Conservation (phyloP, 2,329 filamentous ascomycete species). For the Colletotrichum sojae region DNA sequence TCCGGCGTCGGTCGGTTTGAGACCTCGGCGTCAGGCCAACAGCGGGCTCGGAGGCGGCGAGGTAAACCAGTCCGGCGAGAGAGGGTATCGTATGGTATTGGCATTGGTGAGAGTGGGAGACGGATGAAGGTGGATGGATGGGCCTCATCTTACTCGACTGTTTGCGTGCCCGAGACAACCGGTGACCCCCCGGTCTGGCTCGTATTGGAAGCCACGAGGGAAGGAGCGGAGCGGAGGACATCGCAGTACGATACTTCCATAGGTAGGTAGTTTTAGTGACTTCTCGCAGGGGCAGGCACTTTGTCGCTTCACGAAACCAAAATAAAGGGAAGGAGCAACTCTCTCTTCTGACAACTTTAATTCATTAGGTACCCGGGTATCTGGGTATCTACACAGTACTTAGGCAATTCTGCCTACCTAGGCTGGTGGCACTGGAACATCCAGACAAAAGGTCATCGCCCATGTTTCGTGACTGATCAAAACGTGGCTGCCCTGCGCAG, state of each 20-base stretch:
- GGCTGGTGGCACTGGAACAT: not conserved
- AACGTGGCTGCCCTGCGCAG: constrained; percentile 31
- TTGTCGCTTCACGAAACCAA: too few species aligned
- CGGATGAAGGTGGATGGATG: too few species aligned
- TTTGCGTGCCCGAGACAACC: constrained; percentile 30
- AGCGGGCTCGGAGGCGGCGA: too few species aligned
- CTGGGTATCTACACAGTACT: too few species aligned
- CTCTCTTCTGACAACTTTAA: not conserved
- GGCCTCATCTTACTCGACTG: constrained; percentile 4
- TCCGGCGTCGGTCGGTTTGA: too few species aligned
- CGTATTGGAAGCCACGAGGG: constrained; percentile 15
- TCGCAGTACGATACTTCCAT: too few species aligned
- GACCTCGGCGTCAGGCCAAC: constrained; percentile 1
- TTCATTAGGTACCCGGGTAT: too few species aligned
- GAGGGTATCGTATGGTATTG: constrained; percentile 13
- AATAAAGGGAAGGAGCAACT: constrained; percentile 13
- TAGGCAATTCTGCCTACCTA: too few species aligned
- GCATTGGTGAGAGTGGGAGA: too few species aligned
- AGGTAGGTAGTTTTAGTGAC: too few species aligned
- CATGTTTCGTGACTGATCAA: constrained; percentile 10
- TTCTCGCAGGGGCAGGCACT: too few species aligned
- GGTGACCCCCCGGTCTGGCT: constrained; percentile 20
- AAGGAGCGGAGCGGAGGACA: not conserved
- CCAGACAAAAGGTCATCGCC: constrained; percentile 7
- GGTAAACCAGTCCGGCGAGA: too few species aligned